These are phyloP conservation scores for Hypoxylon sp. DNA, from an alignment of 2,329 filamentous ascomycete genomes.

Conservation along the genomic window DNA sequence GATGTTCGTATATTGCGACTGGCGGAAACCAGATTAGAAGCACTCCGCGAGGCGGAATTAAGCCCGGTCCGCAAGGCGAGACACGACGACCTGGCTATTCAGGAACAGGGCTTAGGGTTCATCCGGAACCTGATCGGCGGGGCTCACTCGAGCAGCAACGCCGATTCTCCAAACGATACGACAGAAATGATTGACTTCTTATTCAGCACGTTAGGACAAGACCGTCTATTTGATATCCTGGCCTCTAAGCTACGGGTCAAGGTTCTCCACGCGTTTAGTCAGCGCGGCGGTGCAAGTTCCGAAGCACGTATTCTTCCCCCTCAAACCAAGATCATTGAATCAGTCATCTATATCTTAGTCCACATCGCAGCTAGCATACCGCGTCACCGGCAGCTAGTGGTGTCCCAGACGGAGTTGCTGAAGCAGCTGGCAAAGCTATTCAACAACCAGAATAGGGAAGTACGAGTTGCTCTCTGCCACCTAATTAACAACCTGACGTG, in stretches of 20 bases:
- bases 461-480: conserved; percentile 85
- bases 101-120: conserved; percentile 91
- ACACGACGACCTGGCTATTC: conserved; percentile 84
- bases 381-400: conserved; percentile 80
- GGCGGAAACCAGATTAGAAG: conserved; percentile 64
- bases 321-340: conserved; percentile 78
- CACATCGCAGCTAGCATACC: conserved; percentile 88
- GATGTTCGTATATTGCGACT: conserved; percentile 57
- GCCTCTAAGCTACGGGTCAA: conserved; percentile 79
- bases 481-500: conserved; percentile 88
- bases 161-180: conserved; percentile 65
- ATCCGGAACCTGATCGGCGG: conserved; percentile 89
- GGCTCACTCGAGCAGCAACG: conserved; percentile 60
- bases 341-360: conserved; percentile 85
- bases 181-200: conserved; percentile 87
- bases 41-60: conserved; percentile 74
- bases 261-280: conserved; percentile 66
- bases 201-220: conserved; percentile 79
- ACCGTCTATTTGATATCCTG: conserved; percentile 84
- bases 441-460: conserved; percentile 76
- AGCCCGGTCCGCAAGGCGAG: conserved; percentile 76
- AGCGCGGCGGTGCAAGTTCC: conserved; percentile 53
- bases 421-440: conserved; percentile 80
- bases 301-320: conserved; percentile 68
- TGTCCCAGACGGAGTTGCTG: conserved; percentile 82